Percentiles rank a stretch among this genome's conserved stretches.
These are phyloP conservation scores for Penicillium longicatenatum DNA, from an alignment of 495 filamentous ascomycete species.

Conservation along the genomic window DNA sequence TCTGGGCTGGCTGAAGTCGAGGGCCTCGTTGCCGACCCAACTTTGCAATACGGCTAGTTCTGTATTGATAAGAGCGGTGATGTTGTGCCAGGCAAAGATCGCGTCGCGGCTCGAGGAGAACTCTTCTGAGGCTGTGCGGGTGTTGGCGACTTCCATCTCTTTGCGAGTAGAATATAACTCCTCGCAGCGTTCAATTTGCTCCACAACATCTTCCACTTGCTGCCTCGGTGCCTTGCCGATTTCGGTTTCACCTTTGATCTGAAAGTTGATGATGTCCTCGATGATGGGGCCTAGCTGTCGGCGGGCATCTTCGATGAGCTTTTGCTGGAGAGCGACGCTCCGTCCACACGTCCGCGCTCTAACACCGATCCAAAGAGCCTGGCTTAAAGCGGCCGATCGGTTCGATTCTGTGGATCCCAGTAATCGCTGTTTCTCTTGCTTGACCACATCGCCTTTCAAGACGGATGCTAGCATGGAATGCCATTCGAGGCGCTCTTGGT, in stretches of 20 bases:
- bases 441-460: conserved; percentile 93
- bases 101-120: conserved; percentile 82
- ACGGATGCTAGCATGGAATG: conserved; percentile 97
- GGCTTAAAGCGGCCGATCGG: conserved; percentile 69
- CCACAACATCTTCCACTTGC: conserved; percentile 86
- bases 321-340: conserved; percentile 76
- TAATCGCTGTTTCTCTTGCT: conserved; percentile 94
- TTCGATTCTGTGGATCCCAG: conserved; percentile 80
- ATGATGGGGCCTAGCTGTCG: conserved; percentile 67
- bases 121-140: conserved; percentile 67
- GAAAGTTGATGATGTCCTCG: conserved; percentile 86
- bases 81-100: conserved; percentile 94
- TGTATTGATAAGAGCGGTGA: conserved; percentile 95
- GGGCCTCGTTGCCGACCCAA: conserved; percentile 95
- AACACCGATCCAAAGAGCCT: conserved; percentile 89
- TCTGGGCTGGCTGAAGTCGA: conserved; percentile 77
- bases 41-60: conserved; percentile 85
- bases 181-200: conserved; percentile 86
- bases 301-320: conserved; percentile 80
- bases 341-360: conserved; percentile 80
- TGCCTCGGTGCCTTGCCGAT: conserved; percentile 82
- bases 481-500: conserved; percentile 93
- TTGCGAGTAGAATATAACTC: conserved; percentile 76
- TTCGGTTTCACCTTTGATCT: conserved; percentile 91
- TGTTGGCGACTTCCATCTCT: conserved; percentile 70